These are phyloP conservation scores for Penicillium bovifimosum DNA, from an alignment of 495 filamentous ascomycete genomes.

Conservation along the genomic window DNA sequence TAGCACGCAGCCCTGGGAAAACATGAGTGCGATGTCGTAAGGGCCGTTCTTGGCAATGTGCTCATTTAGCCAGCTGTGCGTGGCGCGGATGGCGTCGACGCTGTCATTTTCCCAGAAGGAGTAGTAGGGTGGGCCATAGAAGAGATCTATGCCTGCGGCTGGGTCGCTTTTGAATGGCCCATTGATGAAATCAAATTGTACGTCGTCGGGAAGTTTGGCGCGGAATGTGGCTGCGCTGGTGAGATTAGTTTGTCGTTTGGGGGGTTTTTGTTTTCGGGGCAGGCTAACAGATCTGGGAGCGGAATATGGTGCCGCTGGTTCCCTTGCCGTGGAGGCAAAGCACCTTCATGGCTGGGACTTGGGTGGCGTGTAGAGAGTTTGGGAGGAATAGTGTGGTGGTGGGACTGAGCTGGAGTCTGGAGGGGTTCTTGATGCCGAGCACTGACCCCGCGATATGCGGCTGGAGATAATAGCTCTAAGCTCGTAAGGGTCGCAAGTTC, in stretches of 20 bases:
- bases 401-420: background rate
- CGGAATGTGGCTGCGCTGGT: constrained; percentile 40
- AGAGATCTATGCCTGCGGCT: constrained; percentile 49
- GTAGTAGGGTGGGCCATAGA: constrained; percentile 46
- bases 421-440: background rate
- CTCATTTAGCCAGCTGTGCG: constrained; percentile 43
- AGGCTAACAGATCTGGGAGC: constrained; percentile 50
- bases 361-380: no score
- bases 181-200: constrained; percentile 54
- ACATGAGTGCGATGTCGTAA: constrained; percentile 56
- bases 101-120: constrained; percentile 43
- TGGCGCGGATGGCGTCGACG: constrained; percentile 29
- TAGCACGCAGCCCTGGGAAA: constrained; percentile 54
- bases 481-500: no score
- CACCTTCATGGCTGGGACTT: constrained; percentile 42
- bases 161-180: constrained; percentile 39
- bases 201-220: constrained; percentile 26
- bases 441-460: background rate
- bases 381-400: background rate
- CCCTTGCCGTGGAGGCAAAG: constrained; percentile 62
- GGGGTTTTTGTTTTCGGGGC: background rate
- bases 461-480: background rate
- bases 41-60: constrained; percentile 48
- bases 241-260: constrained; percentile 14
- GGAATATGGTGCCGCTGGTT: constrained; percentile 53